Evolutionary conservation across 2,329 filamentous ascomycete species (phyloP), one percentile per base, ranked within the genome.

Genomic region (Parastagonospora nodorum): DNA sequence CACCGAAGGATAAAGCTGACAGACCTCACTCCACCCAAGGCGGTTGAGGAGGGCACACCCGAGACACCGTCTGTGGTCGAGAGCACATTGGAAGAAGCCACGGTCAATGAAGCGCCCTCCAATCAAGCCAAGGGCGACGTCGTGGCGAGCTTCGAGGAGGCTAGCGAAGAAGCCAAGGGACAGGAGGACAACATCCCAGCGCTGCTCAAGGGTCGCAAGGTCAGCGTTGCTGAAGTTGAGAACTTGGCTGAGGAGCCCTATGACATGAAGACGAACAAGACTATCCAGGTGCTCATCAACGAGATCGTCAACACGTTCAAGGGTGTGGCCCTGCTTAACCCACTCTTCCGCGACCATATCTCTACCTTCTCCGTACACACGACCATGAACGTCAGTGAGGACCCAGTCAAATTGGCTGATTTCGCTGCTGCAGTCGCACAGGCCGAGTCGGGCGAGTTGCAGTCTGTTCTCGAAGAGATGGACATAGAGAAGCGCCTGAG

Each of bases 261-360:
- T 71, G 94, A 97, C 72, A 88, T 91, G 68, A 90, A 91, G 70
- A 95, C 93, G 75, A 94, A 89, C 67, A 88, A 88, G 14, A 87
- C 94, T 30, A 92, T 97, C 53, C 88, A 91, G 48, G 94, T 94
- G 10, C 86, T 99, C 39, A 94, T 93, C 42, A 96, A 93, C 67
- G 95, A 99, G 77, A 97, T 99, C 55, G 92, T 99, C 71, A 97
- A 97, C 72, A 94, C 96, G 0, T 97, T 97, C 81, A 97, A 97
- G 77, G 92, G 97, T 72, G 91, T 99, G 46, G 93, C 93, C 8
- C 88, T 87, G 38, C 85, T 97, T 75, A 99, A 97, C 77, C 91
- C 89, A 52, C 82, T 99, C 15, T 99, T 99, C 81, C 86, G 93
- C 50, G 94, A 99, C 68, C 94, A 99, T 70, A 96, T 99, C 48